These are phyloP conservation scores for Sporothrix protearum DNA, from an alignment of 2,329 filamentous ascomycete species.

Conservation along the genomic window DNA sequence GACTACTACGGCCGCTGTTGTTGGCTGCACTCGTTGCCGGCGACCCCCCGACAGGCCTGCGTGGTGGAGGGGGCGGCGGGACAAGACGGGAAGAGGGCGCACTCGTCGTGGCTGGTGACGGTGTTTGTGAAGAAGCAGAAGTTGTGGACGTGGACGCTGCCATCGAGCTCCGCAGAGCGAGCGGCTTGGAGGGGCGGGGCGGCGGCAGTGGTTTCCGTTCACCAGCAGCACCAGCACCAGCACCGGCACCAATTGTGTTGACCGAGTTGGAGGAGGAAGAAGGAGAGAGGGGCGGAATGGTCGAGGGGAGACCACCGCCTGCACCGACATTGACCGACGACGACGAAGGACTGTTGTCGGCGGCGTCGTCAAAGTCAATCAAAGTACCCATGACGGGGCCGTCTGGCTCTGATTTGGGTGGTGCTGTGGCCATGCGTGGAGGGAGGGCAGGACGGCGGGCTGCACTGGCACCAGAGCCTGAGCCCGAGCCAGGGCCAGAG, in stretches of 20 bases:
- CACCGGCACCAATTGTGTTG: background rate
- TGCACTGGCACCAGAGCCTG: background rate
- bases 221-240: background rate
- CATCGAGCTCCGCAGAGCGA: slow-evolving; percentile 47
- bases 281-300: background rate
- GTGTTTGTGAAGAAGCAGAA: slow-evolving; percentile 6
- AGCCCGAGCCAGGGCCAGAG: background rate
- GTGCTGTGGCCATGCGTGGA: slow-evolving; percentile 32
- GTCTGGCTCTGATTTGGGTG: slow-evolving; percentile 31
- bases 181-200: slow-evolving; percentile 57
- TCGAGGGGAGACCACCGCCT: background rate
- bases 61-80: slow-evolving; percentile 24
- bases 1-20: slow-evolving; percentile 23
- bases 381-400: slow-evolving; percentile 53
- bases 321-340: background rate
- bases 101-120: background rate
- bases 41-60: slow-evolving; percentile 7
- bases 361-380: slow-evolving; percentile 58
- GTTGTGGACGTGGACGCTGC: slow-evolving; percentile 31
- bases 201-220: slow-evolving; percentile 42
- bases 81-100: background rate
- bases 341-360: slow-evolving; percentile 32
- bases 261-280: background rate
- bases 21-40: slow-evolving; percentile 37
- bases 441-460: slow-evolving; percentile 18